Evolutionary conservation across 1,139 yeast species (phyloP).

Genomic region (Hansenula lynferdii): DNA sequence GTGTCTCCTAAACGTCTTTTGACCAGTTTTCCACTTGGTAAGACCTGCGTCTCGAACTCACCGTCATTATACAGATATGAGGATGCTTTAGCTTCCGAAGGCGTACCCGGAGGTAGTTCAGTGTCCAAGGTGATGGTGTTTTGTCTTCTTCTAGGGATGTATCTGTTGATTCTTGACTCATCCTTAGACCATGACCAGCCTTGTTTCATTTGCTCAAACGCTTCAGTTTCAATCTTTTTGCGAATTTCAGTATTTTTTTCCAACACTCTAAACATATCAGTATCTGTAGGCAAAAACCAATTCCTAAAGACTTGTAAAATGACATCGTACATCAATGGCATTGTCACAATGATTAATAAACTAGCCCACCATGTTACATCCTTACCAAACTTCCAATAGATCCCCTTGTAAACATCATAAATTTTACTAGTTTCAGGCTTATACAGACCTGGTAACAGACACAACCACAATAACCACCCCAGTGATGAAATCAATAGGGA

Average conservation of each 20-base stretch:
- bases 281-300: slow-evolving; percentile 62
- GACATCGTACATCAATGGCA: slow-evolving; percentile 66
- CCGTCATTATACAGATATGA: slow-evolving; percentile 16
- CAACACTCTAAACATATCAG: slow-evolving; percentile 70
- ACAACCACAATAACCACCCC: slow-evolving; percentile 89
- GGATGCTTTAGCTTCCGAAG: slow-evolving; percentile 26
- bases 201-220: slow-evolving; percentile 68
- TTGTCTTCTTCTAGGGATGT: slow-evolving; percentile 19
- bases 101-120: slow-evolving; percentile 51
- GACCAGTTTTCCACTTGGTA: slow-evolving; percentile 67
- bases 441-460: slow-evolving; percentile 67
- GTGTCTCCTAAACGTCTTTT: slow-evolving; percentile 32
- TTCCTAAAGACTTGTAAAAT: slow-evolving; percentile 52
- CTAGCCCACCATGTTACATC: slow-evolving; percentile 88
- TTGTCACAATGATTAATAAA: slow-evolving; percentile 46
- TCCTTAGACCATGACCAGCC: slow-evolving; percentile 67
- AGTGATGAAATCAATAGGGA: slow-evolving; percentile 71
- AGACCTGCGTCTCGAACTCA: slow-evolving; percentile 44
- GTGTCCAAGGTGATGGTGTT: slow-evolving; percentile 25
- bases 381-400: slow-evolving; percentile 65
- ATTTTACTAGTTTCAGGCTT: slow-evolving; percentile 53
- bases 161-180: slow-evolving; percentile 23
- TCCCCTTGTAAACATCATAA: slow-evolving; percentile 69
- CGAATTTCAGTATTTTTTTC: slow-evolving; percentile 71
- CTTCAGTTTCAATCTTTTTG: slow-evolving; percentile 63